Conservation (phyloP, 2,329 filamentous ascomycete species). For the Colletotrichum falcatum region DNA sequence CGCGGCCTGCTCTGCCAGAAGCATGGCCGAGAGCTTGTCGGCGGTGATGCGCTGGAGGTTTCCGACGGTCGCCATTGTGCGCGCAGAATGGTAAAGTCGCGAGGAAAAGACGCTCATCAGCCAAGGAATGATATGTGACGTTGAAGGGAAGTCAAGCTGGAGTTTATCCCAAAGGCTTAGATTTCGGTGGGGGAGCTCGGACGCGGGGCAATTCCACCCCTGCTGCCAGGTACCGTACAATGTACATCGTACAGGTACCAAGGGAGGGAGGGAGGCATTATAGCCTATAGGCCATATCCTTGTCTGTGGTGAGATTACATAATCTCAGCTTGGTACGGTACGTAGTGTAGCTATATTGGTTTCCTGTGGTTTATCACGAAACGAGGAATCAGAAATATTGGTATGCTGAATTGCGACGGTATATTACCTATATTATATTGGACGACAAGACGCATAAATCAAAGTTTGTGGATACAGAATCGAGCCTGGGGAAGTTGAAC, state of each 20-base stretch:
- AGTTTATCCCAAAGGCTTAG: background rate
- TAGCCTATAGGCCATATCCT: background rate
- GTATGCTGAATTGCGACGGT: conserved; percentile 24
- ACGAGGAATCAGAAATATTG: too few relatives aligned
- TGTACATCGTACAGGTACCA: too few relatives aligned
- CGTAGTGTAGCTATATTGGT: too few relatives aligned
- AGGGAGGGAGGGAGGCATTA: background rate
- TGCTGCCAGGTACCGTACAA: background rate
- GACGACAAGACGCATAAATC: conserved; percentile 48
- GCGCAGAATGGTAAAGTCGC: conserved; percentile 12
- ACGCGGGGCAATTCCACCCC: conserved; percentile 17
- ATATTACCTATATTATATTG: conserved; percentile 36
- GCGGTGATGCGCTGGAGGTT: conserved; percentile 76
- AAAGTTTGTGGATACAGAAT: conserved; percentile 52
- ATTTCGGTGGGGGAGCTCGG: conserved; percentile 19
- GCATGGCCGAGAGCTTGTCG: conserved; percentile 73
- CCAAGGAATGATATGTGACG: conserved; percentile 4
- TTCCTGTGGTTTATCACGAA: conserved; percentile 13
- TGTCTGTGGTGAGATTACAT: background rate
- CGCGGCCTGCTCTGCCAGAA: conserved; percentile 63
- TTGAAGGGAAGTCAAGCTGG: conserved; percentile 10
- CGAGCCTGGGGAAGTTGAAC: conserved; percentile 50
- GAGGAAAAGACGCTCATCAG: conserved; percentile 10
- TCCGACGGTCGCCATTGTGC: conserved; percentile 66
- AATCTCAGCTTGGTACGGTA: too few relatives aligned